phyloP scores from a whole-genome alignment of 176 grass and related monocot species.

The Musa schizocarpa region DNA sequence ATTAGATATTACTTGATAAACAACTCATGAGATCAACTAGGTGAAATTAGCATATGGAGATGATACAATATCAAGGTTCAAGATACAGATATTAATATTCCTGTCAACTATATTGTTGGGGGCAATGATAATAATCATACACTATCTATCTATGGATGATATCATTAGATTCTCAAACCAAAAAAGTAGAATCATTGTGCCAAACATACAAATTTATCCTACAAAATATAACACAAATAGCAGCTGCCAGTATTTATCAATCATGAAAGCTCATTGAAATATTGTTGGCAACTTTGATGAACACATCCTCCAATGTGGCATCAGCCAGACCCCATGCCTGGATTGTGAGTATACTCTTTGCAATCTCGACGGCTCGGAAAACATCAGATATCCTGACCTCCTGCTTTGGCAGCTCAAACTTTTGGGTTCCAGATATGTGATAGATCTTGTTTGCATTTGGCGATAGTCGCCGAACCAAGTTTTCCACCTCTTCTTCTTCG shows the following conservation, averaged over 20 bases:
- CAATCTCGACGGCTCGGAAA: conserved; percentile 49
- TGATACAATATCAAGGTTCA: not conserved
- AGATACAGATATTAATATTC: not conserved
- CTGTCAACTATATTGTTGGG: not conserved
- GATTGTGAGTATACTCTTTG: conserved; percentile 37
- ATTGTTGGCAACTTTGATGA: conserved; percentile 70
- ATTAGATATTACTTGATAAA: no score
- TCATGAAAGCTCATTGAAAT: conserved; percentile 51
- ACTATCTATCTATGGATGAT: no score
- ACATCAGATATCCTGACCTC: conserved; percentile 40
- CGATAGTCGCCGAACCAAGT: conserved; percentile 25
- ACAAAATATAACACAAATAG: no score
- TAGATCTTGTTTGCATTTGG: conserved; percentile 45
- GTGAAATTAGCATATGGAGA: no score
- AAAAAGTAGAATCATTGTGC: no score
- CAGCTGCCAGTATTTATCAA: not conserved
- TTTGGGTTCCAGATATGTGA: conserved; percentile 67
- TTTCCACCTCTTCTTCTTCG: conserved; percentile 43
- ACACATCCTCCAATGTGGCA: conserved; percentile 77
- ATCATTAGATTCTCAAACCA: no score
- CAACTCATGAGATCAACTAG: no score
- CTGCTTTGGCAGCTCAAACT: conserved; percentile 55
- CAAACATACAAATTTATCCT: no score
- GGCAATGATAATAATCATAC: not conserved
- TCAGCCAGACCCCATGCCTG: conserved; percentile 75